These are phyloP conservation scores for Amaranthus cruentus DNA, from an alignment of 148 eudicot genomes.

Conservation along the genomic window DNA sequence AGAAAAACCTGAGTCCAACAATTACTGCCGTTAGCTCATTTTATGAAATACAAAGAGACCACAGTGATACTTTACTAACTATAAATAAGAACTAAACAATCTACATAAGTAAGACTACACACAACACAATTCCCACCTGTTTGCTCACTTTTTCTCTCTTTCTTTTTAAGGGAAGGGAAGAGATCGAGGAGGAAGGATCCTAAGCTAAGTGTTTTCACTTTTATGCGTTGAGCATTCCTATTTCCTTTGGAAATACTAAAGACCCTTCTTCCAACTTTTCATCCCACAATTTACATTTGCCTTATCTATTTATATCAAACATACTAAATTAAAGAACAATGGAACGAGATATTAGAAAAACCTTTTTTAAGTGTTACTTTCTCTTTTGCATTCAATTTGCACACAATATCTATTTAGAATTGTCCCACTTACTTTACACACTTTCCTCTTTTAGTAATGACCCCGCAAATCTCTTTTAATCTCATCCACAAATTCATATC, in stretches of 20 bases:
- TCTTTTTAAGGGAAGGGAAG: no score
- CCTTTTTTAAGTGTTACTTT: no score
- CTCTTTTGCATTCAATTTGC: no score
- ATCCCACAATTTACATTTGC: background rate
- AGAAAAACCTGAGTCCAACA: conserved; percentile 56
- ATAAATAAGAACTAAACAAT: background rate
- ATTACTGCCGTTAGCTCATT: conserved; percentile 12
- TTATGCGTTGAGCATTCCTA: background rate
- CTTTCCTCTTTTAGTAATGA: no score
- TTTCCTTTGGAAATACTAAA: background rate
- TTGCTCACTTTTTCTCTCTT: no score
- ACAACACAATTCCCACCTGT: background rate
- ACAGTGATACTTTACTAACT: background rate
- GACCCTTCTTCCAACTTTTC: background rate
- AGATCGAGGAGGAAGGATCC: background rate
- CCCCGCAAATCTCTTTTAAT: no score
- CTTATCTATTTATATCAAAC: background rate
- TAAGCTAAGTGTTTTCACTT: background rate
- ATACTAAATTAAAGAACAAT: background rate
- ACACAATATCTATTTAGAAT: no score
- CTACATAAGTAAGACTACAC: no score
- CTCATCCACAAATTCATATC: no score
- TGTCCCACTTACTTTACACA: no score
- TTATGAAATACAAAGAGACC: conserved; percentile 5
- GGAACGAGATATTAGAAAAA: background rate